Evolutionary conservation across 768 basidiomycete genomes (phyloP).

Genomic region (Clathrus columnatus): DNA sequence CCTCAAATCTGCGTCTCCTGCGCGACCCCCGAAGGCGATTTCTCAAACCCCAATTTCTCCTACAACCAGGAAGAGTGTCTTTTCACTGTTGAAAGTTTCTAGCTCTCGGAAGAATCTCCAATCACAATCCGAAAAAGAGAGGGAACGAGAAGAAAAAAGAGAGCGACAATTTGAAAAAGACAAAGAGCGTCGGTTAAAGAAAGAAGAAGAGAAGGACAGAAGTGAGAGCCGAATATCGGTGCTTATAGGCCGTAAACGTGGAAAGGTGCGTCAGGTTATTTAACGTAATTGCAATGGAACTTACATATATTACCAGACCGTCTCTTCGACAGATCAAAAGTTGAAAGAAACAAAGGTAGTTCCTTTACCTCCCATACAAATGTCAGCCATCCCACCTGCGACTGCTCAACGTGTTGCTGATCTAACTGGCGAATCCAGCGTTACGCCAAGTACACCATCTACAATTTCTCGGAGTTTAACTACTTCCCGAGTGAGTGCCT

Average conservation of each 20-base stretch:
- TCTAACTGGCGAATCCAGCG: constrained; percentile 42
- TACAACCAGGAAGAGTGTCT: constrained; percentile 67
- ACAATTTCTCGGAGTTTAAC: constrained; percentile 32
- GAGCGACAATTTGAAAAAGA: constrained; percentile 44
- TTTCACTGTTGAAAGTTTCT: constrained; percentile 81
- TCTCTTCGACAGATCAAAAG: constrained; percentile 77
- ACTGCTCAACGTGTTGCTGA: constrained; percentile 83
- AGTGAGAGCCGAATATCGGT: constrained; percentile 87
- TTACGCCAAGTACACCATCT: constrained; percentile 31
- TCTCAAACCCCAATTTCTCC: constrained; percentile 46
- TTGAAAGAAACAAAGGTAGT: constrained; percentile 46
- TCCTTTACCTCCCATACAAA: constrained; percentile 83
- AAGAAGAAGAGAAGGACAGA: constrained; percentile 74
- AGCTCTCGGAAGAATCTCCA: constrained; percentile 76
- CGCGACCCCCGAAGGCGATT: constrained; percentile 40
- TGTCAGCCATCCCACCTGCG: constrained; percentile 69
- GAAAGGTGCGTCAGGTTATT: constrained; percentile 55
- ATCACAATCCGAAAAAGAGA: constrained; percentile 44
- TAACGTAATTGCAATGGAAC: background rate
- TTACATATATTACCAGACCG: constrained; percentile 43
- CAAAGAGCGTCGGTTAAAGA: constrained; percentile 41
- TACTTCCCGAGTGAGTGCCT: constrained; percentile 59
- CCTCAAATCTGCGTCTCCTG: constrained; percentile 17
- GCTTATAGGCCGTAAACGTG: constrained; percentile 80
- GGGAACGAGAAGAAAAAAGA: constrained; percentile 31